phyloP scores from a whole-genome alignment of 2,329 filamentous ascomycete genomes.

The Sarocladium brachiariae region DNA sequence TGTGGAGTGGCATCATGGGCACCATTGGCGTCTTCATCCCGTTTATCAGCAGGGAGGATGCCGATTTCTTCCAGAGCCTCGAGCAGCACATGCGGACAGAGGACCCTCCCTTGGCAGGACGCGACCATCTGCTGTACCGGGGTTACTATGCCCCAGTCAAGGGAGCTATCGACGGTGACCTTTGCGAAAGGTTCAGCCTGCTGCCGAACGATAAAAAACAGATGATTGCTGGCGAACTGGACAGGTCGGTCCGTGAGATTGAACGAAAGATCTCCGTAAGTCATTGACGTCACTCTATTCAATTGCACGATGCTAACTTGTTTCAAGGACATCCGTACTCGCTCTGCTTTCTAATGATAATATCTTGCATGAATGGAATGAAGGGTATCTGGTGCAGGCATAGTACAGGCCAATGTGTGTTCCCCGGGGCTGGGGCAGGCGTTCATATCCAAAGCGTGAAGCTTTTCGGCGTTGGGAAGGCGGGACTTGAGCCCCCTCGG shows the following conservation, averaged over 20 bases:
- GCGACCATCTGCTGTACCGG: slow-evolving; percentile 93
- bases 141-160: slow-evolving; percentile 96
- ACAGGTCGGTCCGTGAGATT: slow-evolving; percentile 85
- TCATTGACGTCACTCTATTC: slow-evolving; percentile 10
- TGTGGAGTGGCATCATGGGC: slow-evolving; percentile 93
- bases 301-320: not conserved
- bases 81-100: slow-evolving; percentile 83
- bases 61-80: slow-evolving; percentile 94
- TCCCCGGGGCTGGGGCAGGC: slow-evolving; percentile 18
- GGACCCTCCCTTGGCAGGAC: slow-evolving; percentile 79
- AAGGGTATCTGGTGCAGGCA: slow-evolving; percentile 16
- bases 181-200: slow-evolving; percentile 86
- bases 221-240: slow-evolving; percentile 88
- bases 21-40: slow-evolving; percentile 91
- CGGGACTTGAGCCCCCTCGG: slow-evolving; percentile 13
- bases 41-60: slow-evolving; percentile 84
- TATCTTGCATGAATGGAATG: slow-evolving; percentile 9
- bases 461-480: slow-evolving; percentile 18
- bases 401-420: slow-evolving; percentile 22
- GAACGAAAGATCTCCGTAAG: slow-evolving; percentile 83
- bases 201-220: slow-evolving; percentile 85
- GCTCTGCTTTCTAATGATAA: slow-evolving; percentile 46
- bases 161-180: slow-evolving; percentile 91
- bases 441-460: slow-evolving; percentile 23
- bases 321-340: slow-evolving; percentile 47